Evolutionary conservation across 2,329 filamentous ascomycete genomes (phyloP).

Genomic region (Epicoccum nigrum): DNA sequence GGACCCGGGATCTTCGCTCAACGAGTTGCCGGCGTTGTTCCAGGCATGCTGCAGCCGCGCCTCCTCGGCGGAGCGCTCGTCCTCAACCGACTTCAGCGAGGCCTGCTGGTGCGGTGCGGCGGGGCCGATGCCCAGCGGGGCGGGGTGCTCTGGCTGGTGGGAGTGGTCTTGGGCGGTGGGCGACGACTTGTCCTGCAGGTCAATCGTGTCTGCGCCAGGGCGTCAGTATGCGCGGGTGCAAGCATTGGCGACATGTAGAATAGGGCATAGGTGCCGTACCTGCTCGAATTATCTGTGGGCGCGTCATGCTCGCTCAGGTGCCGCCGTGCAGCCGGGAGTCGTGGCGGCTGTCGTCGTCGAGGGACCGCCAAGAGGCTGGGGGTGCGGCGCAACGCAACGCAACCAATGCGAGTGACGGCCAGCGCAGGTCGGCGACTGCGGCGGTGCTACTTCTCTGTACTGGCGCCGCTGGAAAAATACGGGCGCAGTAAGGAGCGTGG

Average conservation of each 20-base stretch:
- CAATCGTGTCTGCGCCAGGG: slow-evolving; percentile 77
- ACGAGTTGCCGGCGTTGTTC: slow-evolving; percentile 50
- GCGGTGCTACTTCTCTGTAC: neutral
- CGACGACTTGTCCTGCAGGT: slow-evolving; percentile 82
- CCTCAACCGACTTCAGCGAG: slow-evolving; percentile 78
- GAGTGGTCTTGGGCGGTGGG: slow-evolving; percentile 86
- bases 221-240: slow-evolving; percentile 30
- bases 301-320: slow-evolving; percentile 57
- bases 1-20: slow-evolving; percentile 59
- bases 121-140: slow-evolving; percentile 59
- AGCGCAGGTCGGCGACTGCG: slow-evolving; percentile 18
- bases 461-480: slow-evolving; percentile 1
- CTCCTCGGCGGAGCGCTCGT: slow-evolving; percentile 75
- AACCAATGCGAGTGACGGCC: slow-evolving; percentile 33
- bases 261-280: slow-evolving; percentile 52
- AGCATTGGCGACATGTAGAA: neutral
- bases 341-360: slow-evolving; percentile 15
- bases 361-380: slow-evolving; percentile 31
- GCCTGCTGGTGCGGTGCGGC: slow-evolving; percentile 84
- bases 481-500: slow-evolving; percentile 13
- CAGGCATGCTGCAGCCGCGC: slow-evolving; percentile 65
- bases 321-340: slow-evolving; percentile 20
- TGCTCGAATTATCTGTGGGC: slow-evolving; percentile 62
- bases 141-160: slow-evolving; percentile 59
- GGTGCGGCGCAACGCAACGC: slow-evolving; percentile 34